These are phyloP conservation scores for Ophiostoma sp. DNA, from an alignment of 2,329 filamentous ascomycete species.

Conservation along the genomic window DNA sequence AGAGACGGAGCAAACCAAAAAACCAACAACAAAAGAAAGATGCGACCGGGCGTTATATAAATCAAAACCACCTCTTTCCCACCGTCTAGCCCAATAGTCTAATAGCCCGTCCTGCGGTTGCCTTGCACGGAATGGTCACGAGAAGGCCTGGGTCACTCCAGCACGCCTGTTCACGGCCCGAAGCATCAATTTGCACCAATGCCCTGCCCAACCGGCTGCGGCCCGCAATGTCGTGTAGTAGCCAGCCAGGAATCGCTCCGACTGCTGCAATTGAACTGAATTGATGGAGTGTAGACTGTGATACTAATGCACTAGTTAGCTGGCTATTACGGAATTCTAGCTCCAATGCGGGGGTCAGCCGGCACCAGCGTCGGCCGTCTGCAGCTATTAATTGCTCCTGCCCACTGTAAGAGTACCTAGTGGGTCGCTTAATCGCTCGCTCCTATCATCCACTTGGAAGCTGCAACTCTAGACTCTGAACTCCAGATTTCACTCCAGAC, in stretches of 20 bases:
- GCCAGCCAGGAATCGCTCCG: conserved; percentile 1
- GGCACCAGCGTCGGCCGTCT: not conserved
- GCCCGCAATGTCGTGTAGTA: not conserved
- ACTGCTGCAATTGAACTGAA: not conserved
- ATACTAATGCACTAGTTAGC: too few species aligned
- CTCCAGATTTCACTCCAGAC: not conserved
- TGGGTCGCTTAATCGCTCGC: conserved; percentile 22
- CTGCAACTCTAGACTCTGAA: not conserved
- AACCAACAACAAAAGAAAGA: not conserved
- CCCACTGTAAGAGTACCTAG: not conserved
- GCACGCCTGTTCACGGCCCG: not conserved
- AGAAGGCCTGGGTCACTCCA: not conserved
- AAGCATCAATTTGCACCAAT: not conserved
- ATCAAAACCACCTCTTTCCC: not conserved
- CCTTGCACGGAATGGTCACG: not conserved
- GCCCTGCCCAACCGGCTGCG: not conserved
- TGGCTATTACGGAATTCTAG: not conserved
- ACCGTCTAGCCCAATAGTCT: not conserved
- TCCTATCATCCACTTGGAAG: conserved; percentile 12
- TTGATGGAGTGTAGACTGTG: too few species aligned
- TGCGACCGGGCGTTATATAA: not conserved
- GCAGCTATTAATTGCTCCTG: not conserved
- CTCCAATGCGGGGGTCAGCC: not conserved
- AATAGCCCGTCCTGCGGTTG: not conserved
- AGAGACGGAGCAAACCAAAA: not conserved